Percentiles rank a stretch among this genome's conserved stretches.
These are phyloP conservation scores for Voacanga thouarsii DNA, from an alignment of 257 asterid genomes.

Conservation along the genomic window DNA sequence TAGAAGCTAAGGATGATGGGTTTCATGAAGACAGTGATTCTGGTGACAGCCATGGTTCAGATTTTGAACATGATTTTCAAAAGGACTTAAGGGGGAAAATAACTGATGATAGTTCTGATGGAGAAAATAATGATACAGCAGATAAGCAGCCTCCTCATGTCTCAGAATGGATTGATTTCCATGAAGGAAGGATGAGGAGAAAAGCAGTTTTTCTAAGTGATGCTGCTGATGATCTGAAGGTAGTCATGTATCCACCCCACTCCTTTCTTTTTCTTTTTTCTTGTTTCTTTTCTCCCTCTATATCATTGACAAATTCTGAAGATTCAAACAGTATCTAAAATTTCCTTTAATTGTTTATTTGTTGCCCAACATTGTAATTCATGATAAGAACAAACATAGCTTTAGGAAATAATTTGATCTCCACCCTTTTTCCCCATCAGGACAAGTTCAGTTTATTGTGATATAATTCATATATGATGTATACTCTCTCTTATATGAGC, in stretches of 20 bases:
- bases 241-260: conserved; percentile 14
- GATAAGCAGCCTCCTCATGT: conserved; percentile 38
- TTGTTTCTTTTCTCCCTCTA: too few species aligned
- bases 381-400: neutral
- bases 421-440: neutral
- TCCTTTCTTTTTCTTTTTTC: too few species aligned
- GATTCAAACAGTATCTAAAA: neutral
- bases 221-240: conserved; percentile 45
- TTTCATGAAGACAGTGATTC: conserved; percentile 47
- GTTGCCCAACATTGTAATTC: neutral
- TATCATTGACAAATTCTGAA: neutral
- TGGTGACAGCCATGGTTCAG: conserved; percentile 39
- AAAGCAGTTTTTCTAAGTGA: conserved; percentile 79
- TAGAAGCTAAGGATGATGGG: conserved; percentile 37
- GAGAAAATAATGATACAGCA: conserved; percentile 40
- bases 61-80: conserved; percentile 21
- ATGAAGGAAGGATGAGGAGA: conserved; percentile 89
- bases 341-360: neutral
- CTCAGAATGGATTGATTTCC: conserved; percentile 55
- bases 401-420: neutral
- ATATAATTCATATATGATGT: neutral
- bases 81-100: conserved; percentile 24
- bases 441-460: neutral
- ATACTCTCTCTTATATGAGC: neutral
- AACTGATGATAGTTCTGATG: conserved; percentile 44